phyloP scores from a whole-genome alignment of 805 yeast species.

The Spathaspora passalidarum region DNA sequence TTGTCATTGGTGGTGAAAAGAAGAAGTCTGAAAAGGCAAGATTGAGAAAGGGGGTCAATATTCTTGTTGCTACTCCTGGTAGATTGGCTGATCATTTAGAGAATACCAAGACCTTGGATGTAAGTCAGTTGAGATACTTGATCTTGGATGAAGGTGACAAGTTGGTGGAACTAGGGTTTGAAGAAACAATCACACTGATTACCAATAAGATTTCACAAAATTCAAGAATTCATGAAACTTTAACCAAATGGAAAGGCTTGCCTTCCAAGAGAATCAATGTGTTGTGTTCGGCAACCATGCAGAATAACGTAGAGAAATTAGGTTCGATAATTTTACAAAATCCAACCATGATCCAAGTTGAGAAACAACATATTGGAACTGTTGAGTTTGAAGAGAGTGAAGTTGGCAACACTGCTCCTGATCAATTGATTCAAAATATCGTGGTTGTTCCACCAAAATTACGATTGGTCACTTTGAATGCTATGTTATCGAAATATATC shows the following conservation, averaged over 20 bases:
- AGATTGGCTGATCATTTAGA: slow-evolving; percentile 92
- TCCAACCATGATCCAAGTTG: slow-evolving; percentile 63
- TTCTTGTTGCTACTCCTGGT: slow-evolving; percentile 97
- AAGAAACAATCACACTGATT: slow-evolving; percentile 83
- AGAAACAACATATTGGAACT: slow-evolving; percentile 5
- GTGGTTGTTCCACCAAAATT: slow-evolving; percentile 91
- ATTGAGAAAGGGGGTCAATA: slow-evolving; percentile 90
- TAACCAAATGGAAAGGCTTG: slow-evolving; percentile 48
- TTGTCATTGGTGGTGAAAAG: slow-evolving; percentile 97
- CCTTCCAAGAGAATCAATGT: slow-evolving; percentile 74
- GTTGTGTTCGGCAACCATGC: slow-evolving; percentile 92
- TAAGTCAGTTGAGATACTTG: slow-evolving; percentile 77
- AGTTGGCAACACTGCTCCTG: slow-evolving; percentile 62
- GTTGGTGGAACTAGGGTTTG: slow-evolving; percentile 93
- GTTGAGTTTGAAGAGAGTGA: slow-evolving; percentile 8
- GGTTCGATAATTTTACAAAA: slow-evolving; percentile 74
- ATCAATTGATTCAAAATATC: slow-evolving; percentile 78
- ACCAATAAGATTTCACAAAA: slow-evolving; percentile 52
- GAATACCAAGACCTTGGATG: slow-evolving; percentile 73
- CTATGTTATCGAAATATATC: slow-evolving; percentile 50
- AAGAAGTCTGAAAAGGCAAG: slow-evolving; percentile 96
- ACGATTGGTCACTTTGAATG: slow-evolving; percentile 77
- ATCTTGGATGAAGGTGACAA: slow-evolving; percentile 96
- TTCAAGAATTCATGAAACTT: slow-evolving; percentile 36
- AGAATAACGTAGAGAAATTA: slow-evolving; percentile 71